Percentiles rank a stretch among this genome's conserved stretches.
Conservation (phyloP, 176 grass and related monocot genomes). For the Thalia dealbata region DNA sequence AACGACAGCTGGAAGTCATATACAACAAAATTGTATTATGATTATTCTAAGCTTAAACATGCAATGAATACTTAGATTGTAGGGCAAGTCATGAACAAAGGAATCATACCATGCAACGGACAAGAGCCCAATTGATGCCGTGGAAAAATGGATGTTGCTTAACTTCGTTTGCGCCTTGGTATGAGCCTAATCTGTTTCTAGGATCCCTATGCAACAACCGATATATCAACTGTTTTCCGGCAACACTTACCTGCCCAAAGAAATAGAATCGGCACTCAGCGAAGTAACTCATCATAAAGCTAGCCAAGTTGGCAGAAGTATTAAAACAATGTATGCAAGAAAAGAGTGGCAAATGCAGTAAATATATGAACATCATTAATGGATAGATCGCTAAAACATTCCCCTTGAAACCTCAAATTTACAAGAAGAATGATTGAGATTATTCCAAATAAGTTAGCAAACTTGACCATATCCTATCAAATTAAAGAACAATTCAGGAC, state of each 20-base stretch:
- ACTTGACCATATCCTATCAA: neutral
- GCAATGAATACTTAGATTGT: neutral
- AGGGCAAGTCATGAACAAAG: neutral
- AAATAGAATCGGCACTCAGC: neutral
- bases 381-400: neutral
- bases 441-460: neutral
- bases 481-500: neutral
- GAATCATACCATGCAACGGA: conserved; percentile 42
- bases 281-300: neutral
- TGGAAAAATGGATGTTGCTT: conserved; percentile 74
- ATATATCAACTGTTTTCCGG: conserved; percentile 62
- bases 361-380: neutral
- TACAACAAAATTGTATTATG: neutral
- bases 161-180: conserved; percentile 59
- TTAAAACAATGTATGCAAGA: neutral
- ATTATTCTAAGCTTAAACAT: neutral
- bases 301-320: neutral
- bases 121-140: conserved; percentile 81
- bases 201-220: conserved; percentile 67
- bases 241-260: conserved; percentile 50
- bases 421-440: neutral
- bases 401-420: neutral
- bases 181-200: conserved; percentile 59
- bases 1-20: too few relatives aligned
- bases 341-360: neutral